These are phyloP conservation scores for Teunomyces pallodes DNA, from an alignment of 805 yeast genomes.

Conservation along the genomic window DNA sequence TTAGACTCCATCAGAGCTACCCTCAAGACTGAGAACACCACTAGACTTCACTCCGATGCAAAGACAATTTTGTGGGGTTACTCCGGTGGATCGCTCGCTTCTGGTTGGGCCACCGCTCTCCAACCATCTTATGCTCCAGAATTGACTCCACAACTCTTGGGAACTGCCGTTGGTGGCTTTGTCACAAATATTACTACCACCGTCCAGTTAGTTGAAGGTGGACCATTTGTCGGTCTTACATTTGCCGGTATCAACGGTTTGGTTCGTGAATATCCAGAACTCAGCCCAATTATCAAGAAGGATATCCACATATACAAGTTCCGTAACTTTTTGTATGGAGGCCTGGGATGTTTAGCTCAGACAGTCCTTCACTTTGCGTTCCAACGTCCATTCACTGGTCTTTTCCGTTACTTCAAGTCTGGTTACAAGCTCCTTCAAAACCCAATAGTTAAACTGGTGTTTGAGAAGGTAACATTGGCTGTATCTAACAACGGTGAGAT, in stretches of 20 bases:
- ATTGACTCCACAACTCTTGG: slow-evolving; percentile 14
- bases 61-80: slow-evolving; percentile 20
- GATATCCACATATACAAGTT: not conserved
- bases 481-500: slow-evolving; percentile 3
- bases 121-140: slow-evolving; percentile 25
- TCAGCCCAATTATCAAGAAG: slow-evolving; percentile 7
- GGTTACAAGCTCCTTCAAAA: slow-evolving; percentile 11
- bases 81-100: slow-evolving; percentile 25
- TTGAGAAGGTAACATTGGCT: slow-evolving; percentile 11
- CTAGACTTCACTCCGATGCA: slow-evolving; percentile 15
- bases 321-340: not conserved
- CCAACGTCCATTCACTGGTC: not conserved
- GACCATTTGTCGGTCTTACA: slow-evolving; percentile 26
- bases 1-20: slow-evolving; percentile 19
- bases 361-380: not conserved
- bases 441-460: slow-evolving; percentile 15
- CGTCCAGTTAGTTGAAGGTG: slow-evolving; percentile 21
- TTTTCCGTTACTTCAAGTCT: slow-evolving; percentile 3
- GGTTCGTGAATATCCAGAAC: slow-evolving; percentile 27
- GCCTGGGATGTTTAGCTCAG: not conserved
- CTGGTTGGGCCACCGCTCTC: slow-evolving; percentile 23
- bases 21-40: slow-evolving; percentile 10
- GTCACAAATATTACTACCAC: slow-evolving; percentile 30
- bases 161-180: slow-evolving; percentile 37
- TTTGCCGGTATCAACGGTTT: slow-evolving; percentile 30